phyloP scores from a whole-genome alignment of 208 protist species.

The Acanthamoeba sp. region DNA sequence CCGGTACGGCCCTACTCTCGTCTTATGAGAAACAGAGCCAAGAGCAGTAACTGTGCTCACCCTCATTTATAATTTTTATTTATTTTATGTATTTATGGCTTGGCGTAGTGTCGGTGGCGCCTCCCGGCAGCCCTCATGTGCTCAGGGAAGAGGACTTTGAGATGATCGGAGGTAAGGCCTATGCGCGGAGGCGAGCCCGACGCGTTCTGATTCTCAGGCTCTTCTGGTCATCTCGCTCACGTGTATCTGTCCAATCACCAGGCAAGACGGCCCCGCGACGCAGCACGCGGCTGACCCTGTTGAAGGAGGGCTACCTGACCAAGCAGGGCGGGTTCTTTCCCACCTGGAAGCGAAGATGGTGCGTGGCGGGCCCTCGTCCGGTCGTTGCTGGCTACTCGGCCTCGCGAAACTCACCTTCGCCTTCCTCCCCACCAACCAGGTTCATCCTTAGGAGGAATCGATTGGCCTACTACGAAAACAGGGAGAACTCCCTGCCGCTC shows the following conservation, averaged over 20 bases:
- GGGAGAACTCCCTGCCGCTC: neutral
- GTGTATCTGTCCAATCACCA: neutral
- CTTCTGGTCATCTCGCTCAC: too few species aligned
- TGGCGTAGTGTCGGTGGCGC: neutral
- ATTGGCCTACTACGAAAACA: neutral
- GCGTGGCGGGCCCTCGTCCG: neutral
- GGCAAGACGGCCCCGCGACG: neutral
- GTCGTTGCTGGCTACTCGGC: too few species aligned
- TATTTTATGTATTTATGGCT: too few species aligned
- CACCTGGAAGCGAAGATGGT: neutral
- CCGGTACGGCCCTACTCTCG: neutral
- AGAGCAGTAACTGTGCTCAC: too few species aligned
- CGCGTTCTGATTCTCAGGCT: too few species aligned
- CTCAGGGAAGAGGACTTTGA: constrained; percentile 26
- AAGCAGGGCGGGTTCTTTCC: constrained; percentile 34
- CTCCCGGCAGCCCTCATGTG: neutral
- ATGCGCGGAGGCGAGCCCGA: neutral
- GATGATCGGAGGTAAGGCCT: neutral
- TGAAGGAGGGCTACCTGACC: constrained; percentile 20
- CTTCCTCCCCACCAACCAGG: neutral
- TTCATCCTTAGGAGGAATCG: neutral
- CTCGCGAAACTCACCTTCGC: too few species aligned
- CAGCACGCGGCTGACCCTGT: neutral
- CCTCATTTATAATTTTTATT: too few species aligned
- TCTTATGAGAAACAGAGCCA: neutral